phyloP scores from a whole-genome alignment of 1,284 basidiomycete genomes.

The Thelephora terrestris region DNA sequence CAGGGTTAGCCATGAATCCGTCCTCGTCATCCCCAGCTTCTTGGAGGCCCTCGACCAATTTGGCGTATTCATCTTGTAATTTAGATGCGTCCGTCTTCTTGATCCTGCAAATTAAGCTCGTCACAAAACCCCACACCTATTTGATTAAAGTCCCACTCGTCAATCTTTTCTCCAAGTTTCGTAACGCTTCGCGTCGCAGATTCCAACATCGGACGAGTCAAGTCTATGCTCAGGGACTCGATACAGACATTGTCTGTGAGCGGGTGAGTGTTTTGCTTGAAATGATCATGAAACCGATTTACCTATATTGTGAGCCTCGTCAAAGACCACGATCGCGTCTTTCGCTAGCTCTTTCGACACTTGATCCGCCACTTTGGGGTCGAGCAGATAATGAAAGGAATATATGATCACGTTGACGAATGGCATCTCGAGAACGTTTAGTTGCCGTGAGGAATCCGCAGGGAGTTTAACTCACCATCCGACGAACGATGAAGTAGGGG shows the following conservation, averaged over 20 bases:
- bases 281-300: conserved; percentile 13
- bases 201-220: conserved; percentile 98
- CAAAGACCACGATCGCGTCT: conserved; percentile 97
- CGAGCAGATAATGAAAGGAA: conserved; percentile 97
- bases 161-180: conserved; percentile 86
- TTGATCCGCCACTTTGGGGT: conserved; percentile 98
- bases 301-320: conserved; percentile 99
- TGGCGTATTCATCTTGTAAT: conserved; percentile 96
- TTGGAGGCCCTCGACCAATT: conserved; percentile 91
- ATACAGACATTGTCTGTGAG: conserved; percentile 93
- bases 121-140: background rate
- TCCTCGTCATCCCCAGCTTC: conserved; percentile 70
- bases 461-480: conserved; percentile 62
- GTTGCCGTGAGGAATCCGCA: background rate
- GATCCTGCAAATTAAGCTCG: conserved; percentile 45
- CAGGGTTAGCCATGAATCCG: conserved; percentile 82
- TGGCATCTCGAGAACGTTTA: conserved; percentile 58
- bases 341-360: conserved; percentile 97
- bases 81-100: conserved; percentile 91
- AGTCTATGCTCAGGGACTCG: conserved; percentile 94
- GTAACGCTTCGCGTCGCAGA: conserved; percentile 86
- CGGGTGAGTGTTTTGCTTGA: background rate
- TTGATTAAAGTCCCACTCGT: conserved; percentile 58
- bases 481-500: conserved; percentile 93
- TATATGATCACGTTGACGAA: conserved; percentile 97